Conservation (phyloP, 2,329 filamentous ascomycete genomes). For the Thelonectria olida region DNA sequence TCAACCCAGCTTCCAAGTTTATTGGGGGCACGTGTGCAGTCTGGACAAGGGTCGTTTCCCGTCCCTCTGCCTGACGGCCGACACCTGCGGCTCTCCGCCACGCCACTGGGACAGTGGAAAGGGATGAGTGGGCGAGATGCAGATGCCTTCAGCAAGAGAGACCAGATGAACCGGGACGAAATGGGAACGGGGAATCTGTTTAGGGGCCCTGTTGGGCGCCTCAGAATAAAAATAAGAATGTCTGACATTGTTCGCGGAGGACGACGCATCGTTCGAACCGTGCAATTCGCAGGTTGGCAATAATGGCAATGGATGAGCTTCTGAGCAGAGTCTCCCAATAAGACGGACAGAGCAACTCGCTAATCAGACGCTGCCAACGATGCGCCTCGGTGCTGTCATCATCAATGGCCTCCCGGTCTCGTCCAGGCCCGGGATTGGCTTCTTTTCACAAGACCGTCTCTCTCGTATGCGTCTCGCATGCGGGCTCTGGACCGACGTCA, state of each 20-base stretch:
- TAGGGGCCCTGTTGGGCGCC: background rate
- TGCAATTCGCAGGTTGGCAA: background rate
- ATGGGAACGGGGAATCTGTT: background rate
- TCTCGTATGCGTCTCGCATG: conserved; percentile 18
- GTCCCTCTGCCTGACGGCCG: background rate
- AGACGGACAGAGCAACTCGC: background rate
- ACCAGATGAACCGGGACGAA: background rate
- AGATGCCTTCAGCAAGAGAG: background rate
- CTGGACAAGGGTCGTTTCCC: background rate
- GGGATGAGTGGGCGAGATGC: conserved; percentile 2
- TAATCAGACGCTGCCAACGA: conserved; percentile 8
- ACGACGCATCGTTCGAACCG: background rate
- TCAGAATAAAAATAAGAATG: background rate
- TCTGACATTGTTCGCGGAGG: background rate
- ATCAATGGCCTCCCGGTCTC: conserved; percentile 13
- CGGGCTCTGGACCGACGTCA: background rate
- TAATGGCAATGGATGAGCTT: background rate
- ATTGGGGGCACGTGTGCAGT: conserved; percentile 10
- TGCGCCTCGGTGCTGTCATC: conserved; percentile 16
- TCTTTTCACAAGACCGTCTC: background rate
- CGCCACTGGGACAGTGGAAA: conserved; percentile 3
- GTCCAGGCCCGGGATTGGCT: conserved; percentile 14
- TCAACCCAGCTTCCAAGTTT: background rate
- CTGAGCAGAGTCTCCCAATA: background rate
- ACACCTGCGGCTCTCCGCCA: conserved; percentile 16